A percentile compares a stretch with the other conserved stretches of the same genome.
phyloP scores from a whole-genome alignment of 2,329 filamentous ascomycete species.

The Clonostachys rhizophaga region DNA sequence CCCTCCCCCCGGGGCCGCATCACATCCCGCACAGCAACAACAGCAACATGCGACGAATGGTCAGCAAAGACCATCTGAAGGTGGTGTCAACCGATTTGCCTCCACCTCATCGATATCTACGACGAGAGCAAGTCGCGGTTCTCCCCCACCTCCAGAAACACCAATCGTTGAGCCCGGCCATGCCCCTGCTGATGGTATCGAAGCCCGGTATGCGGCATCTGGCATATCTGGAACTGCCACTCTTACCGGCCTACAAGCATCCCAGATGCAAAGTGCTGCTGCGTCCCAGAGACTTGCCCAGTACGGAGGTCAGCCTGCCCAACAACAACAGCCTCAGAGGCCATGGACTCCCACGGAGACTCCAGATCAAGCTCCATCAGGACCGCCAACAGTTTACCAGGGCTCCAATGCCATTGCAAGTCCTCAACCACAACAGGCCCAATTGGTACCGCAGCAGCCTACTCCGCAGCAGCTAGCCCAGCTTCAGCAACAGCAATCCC shows the following conservation, averaged over 20 bases:
- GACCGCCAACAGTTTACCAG: slow-evolving; percentile 88
- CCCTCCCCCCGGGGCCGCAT: slow-evolving; percentile 44
- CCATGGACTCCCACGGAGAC: slow-evolving; percentile 96
- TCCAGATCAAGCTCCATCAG: slow-evolving; percentile 81
- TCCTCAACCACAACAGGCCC: slow-evolving; percentile 33
- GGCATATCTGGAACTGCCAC: slow-evolving; percentile 86
- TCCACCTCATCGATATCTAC: slow-evolving; percentile 93
- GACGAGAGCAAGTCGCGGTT: slow-evolving; percentile 85
- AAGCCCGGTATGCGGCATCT: slow-evolving; percentile 85
- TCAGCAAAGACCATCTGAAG: neutral
- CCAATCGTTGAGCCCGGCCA: slow-evolving; percentile 70
- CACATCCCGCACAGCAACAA: slow-evolving; percentile 9
- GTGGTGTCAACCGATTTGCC: slow-evolving; percentile 53
- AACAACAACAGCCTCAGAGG: slow-evolving; percentile 29
- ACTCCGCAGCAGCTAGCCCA: neutral
- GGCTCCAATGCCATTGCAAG: slow-evolving; percentile 67
- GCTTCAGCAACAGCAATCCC: slow-evolving; percentile 11
- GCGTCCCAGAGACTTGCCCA: slow-evolving; percentile 77
- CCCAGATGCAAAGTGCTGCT: slow-evolving; percentile 67
- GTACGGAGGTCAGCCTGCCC: slow-evolving; percentile 48
- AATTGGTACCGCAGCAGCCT: slow-evolving; percentile 36
- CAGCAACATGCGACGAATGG: slow-evolving; percentile 17
- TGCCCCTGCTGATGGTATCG: slow-evolving; percentile 75
- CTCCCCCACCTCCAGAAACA: slow-evolving; percentile 91
- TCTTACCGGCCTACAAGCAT: slow-evolving; percentile 62